phyloP scores from a whole-genome alignment of 345 rosid genomes.

The Linum trigynum region DNA sequence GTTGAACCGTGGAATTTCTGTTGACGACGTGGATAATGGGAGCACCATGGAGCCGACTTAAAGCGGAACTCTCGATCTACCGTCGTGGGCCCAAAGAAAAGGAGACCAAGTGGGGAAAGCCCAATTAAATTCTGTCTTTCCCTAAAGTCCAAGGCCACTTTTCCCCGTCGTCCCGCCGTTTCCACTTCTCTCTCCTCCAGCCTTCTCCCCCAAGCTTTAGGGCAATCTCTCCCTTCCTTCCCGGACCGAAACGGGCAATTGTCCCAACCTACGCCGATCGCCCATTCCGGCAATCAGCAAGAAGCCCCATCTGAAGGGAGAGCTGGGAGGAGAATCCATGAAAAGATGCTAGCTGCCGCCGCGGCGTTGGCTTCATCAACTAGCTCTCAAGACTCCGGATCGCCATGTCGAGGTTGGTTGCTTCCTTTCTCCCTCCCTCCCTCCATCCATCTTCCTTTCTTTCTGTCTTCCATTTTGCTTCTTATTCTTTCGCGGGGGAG shows the following conservation, averaged over 20 bases:
- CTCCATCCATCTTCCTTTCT: not conserved
- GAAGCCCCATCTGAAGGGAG: not conserved
- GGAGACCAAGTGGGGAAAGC: not conserved
- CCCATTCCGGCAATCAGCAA: not conserved
- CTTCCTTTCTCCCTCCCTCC: not conserved
- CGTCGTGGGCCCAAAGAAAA: not conserved
- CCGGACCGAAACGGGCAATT: not conserved
- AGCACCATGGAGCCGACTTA: not conserved
- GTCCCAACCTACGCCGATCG: not conserved
- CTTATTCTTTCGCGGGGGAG: not conserved
- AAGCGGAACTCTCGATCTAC: not conserved
- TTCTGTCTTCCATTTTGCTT: not conserved
- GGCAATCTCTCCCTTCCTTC: not conserved
- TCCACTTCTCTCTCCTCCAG: not conserved
- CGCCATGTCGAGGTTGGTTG: constrained; percentile 53
- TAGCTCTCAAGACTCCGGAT: constrained; percentile 1
- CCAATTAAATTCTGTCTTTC: not conserved
- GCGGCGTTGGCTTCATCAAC: constrained; percentile 16
- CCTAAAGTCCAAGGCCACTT: not conserved
- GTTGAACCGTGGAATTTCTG: too few species aligned
- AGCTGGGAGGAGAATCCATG: constrained; percentile 21
- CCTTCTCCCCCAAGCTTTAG: constrained; percentile 7
- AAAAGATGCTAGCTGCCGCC: constrained; percentile 36
- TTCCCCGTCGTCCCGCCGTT: not conserved
- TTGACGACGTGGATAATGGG: too few species aligned